Conservation (phyloP, 2,329 filamentous ascomycete species). For the Biscogniauxia mediterranea region DNA sequence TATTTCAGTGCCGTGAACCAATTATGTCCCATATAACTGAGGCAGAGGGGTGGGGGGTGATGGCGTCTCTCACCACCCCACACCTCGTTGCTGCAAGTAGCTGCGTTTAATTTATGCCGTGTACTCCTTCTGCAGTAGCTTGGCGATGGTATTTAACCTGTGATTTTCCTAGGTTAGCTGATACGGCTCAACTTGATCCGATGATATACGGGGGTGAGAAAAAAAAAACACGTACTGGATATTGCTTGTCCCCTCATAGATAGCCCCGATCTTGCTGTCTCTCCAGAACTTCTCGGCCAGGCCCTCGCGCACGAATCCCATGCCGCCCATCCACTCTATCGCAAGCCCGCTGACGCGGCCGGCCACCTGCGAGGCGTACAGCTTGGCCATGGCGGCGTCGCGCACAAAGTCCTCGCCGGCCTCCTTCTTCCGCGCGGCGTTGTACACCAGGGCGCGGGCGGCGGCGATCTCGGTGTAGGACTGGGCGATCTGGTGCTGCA, state of each 20-base stretch:
- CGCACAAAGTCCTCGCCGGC: conserved; percentile 91
- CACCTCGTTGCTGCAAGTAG: background rate
- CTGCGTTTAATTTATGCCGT: conserved; percentile 36
- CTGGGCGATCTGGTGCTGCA: conserved; percentile 98
- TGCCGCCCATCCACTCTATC: conserved; percentile 99
- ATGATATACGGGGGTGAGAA: background rate
- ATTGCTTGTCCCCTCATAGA: conserved; percentile 89
- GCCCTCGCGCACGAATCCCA: conserved; percentile 96
- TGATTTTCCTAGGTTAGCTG: conserved; percentile 26
- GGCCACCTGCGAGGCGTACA: conserved; percentile 91
- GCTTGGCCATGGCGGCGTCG: conserved; percentile 97
- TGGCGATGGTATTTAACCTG: conserved; percentile 63
- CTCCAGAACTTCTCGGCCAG: conserved; percentile 97
- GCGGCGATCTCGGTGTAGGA: conserved; percentile 91
- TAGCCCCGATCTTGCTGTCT: conserved; percentile 97
- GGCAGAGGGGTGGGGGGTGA: background rate
- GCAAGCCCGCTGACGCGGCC: conserved; percentile 80
- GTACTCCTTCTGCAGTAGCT: conserved; percentile 62
- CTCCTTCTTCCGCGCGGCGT: conserved; percentile 97
- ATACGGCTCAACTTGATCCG: background rate
- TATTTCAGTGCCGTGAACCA: too few species aligned
- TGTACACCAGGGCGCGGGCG: conserved; percentile 89
- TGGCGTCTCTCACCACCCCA: background rate
- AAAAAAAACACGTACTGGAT: conserved; percentile 54
- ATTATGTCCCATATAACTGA: background rate